Conservation (phyloP, 257 asterid genomes). For the Dorcoceras hygrometricum region DNA sequence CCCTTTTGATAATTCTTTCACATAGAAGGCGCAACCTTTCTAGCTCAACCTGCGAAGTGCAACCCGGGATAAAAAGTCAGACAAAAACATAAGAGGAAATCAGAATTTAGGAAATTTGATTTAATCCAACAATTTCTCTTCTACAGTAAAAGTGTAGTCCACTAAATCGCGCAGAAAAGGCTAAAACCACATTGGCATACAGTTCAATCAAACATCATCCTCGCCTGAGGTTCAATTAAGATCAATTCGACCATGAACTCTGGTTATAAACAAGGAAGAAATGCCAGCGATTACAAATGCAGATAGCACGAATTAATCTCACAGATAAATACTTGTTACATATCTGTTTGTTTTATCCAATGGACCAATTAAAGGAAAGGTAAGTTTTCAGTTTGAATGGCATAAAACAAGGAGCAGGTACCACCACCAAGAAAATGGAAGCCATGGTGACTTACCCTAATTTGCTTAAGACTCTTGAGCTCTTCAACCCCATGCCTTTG, state of each 20-base stretch:
- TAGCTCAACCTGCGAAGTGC: slow-evolving; percentile 70
- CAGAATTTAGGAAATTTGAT: not conserved
- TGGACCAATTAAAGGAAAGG: slow-evolving; percentile 1
- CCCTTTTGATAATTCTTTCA: slow-evolving; percentile 86
- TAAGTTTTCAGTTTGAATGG: slow-evolving; percentile 10
- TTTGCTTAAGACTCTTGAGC: slow-evolving; percentile 83
- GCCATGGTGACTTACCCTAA: slow-evolving; percentile 63
- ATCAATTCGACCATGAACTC: not conserved
- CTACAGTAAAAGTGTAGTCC: not conserved
- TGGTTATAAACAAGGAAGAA: too few species aligned
- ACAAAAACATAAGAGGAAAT: slow-evolving; percentile 9
- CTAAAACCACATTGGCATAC: not conserved
- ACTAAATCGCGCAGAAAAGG: not conserved
- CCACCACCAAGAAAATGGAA: slow-evolving; percentile 14
- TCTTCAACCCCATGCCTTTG: slow-evolving; percentile 82
- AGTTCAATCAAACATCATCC: not conserved
- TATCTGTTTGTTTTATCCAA: not conserved
- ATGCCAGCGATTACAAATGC: not conserved
- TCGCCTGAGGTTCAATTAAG: not conserved
- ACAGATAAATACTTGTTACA: not conserved
- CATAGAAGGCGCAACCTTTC: slow-evolving; percentile 96
- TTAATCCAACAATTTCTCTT: not conserved
- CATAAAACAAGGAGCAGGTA: not conserved
- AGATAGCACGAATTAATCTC: not conserved
- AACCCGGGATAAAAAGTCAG: slow-evolving; percentile 22